A percentile compares a stretch with the other conserved stretches of the same genome.
Evolutionary conservation across 345 rosid genomes (phyloP).

Genomic region (Hibiscus mutabilis): DNA sequence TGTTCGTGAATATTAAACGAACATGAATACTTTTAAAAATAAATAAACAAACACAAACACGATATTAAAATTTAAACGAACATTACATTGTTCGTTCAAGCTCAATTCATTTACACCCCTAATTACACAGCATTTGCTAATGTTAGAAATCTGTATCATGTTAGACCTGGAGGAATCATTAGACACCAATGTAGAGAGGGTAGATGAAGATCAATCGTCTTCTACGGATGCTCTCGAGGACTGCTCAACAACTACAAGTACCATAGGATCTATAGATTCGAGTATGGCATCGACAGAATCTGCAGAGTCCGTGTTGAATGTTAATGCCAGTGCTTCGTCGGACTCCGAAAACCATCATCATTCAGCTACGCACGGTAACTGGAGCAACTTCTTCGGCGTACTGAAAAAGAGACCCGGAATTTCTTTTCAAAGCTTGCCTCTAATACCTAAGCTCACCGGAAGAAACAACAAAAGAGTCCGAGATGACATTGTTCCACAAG

Average conservation of each 20-base stretch:
- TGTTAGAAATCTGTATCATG: background rate
- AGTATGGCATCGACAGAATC: background rate
- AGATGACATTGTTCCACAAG: constrained; percentile 38
- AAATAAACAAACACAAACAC: too few species aligned
- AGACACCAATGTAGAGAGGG: background rate
- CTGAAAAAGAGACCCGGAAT: constrained; percentile 52
- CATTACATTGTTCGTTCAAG: too few species aligned
- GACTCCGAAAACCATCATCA: background rate
- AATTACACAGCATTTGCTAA: background rate
- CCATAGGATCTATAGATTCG: background rate
- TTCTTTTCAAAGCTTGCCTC: constrained; percentile 37
- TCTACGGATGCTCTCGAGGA: constrained; percentile 27
- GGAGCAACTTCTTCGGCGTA: constrained; percentile 40
- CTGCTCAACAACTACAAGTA: constrained; percentile 22
- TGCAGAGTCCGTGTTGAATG: constrained; percentile 30
- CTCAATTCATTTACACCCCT: too few species aligned
- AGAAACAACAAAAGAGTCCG: constrained; percentile 42
- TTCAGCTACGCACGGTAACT: background rate
- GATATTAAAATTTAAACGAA: too few species aligned
- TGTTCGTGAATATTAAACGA: too few species aligned
- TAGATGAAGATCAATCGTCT: background rate
- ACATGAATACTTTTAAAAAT: too few species aligned
- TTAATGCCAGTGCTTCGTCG: constrained; percentile 31
- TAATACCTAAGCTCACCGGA: constrained; percentile 41
- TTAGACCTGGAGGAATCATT: background rate